Base-by-base conservation (phyloP, 2,329 filamentous ascomycete genomes). In the Fusarium sp. region DNA sequence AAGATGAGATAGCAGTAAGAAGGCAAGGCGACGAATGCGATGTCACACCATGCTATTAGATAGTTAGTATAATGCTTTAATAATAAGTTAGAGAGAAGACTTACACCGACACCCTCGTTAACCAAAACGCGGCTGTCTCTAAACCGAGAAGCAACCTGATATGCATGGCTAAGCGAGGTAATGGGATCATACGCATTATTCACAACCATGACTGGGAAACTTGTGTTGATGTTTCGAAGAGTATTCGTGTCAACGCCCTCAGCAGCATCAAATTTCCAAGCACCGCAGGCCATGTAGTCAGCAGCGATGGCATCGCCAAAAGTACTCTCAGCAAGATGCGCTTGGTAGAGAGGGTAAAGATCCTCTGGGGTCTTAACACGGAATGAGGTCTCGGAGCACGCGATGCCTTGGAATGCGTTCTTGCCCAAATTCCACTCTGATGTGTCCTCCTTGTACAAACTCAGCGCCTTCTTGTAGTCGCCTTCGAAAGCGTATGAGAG, bases 121-220 rank as follows among this genome's bases (percentile, higher is more conserved):
- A 74, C 52, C 57, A 74, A 27, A 4, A 74, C 34, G 2, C 72
- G 43, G 18, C 72, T 74, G 0, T 57, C 60, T 15, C 55, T 72
- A 3, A 74, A 73, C 2, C 65, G 38, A 13, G 68, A 53, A 24
- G 72, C 65, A 0, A 64, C 62, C 11, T 74, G 54, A 48, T 63
- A 74, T 1, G 72, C 72, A 13, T 62, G 53, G 6, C 55, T 57
- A 2, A 72, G 38, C 3, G 72, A 56, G 2, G 72, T 70, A 5
- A 72, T 40, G 2, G 72, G 72, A n/a, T 74, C 72, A 8, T 68
- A 73, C 9, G 55, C 58, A 11, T 71, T 68, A 24, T 74, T 74
- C 6, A 73, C 45, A 4, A 74, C 34, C 0, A 74, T 58, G 6
- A 73, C 38, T 0, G 72, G 70, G 18, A 62, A 70, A 16, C 58